Base-by-base conservation (phyloP, 2,329 filamentous ascomycete species). In the Trichoderma harzianum region DNA sequence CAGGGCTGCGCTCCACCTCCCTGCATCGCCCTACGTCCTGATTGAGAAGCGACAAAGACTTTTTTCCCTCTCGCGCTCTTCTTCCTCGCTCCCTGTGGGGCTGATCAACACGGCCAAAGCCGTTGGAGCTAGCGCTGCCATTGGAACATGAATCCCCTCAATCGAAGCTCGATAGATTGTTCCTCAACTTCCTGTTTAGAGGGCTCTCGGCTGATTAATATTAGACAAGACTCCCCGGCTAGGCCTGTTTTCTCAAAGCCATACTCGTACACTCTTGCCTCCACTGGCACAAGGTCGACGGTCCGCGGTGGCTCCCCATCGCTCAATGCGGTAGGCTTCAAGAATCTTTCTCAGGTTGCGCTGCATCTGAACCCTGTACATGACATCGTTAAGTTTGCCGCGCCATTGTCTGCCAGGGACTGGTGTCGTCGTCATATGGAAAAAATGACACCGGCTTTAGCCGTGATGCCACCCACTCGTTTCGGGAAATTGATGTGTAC, bases 41-140 rank as follows among this genome's bases (percentile, higher is more conserved):
- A 32, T 61, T 69, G 26, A 28, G 57, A 34, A 53, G 67, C 55
- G 67, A 28, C 39, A 30, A 34, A 61, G 51, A 24, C 3, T 62
- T 53, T 24, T 66, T 34, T 66, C 11, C 18, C 57, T 60, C 57
- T 34, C 32, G 21, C 57, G 18, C 57, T 60, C 12, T 69, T 51
- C 36, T 39, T 43, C 51, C 57, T 69, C 34, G n/a, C 66, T 34
- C 39, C 28, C 39, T 7, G 67, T 69, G 67, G 67, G 43, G 57
- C 67, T 51, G 67, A 69, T 69, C 67, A 69, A 69, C 66, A 43
- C 67, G 67, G 67, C 67, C 67, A 53, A 34, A 62, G 67, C 67
- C 67, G 67, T 61, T 69, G 36, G 55, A 47, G 14, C 65, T 69
- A 61, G 66, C 14, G 55, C 55, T 39, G 24, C 55, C 21, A 16